Base-by-base conservation (phyloP, 2,329 filamentous ascomycete species). In the Coniochaeta sp. region DNA sequence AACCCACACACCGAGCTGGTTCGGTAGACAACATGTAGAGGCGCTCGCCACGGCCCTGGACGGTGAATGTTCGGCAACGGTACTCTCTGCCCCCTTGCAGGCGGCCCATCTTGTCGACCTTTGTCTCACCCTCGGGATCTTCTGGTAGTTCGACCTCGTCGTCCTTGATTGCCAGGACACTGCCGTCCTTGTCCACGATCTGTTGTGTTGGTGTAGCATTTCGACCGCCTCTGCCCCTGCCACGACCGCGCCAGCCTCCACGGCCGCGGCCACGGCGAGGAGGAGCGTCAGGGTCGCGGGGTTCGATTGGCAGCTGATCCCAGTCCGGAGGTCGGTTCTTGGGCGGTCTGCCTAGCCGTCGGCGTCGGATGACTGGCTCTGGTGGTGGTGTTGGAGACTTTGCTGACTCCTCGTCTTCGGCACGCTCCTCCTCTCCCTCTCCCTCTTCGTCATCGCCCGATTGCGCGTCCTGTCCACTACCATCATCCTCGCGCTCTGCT, bases 21-120 rank as follows among this genome's bases (percentile, higher is more conserved):
- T 99, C 95, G 4, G 95, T 99, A 3, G 95, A 98, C 75, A 99
- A 78, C 95, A 99, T 99, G 84, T 99, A 99, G 12, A 96, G 85
- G 60, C 93, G 81, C 57, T 93, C 84, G 40, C 89, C 92, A 65
- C 93, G 86, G 59, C 91, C 92, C 19, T 86, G 82, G 64, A 99
- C 89, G 8, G 89, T 96, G 73, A 99, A 99, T 1, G 93, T 96
- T 62, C 95, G 89, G 70, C 96, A 96, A 30, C 95, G 88, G 73
- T 99, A 99, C 69, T 98, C 91, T 67, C 95, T 86, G 4, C 89
- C 93, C 30, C 86, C 95, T 63, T 87, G 81, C 3, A 99, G 82
- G 68, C 90, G 86, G 32, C 95, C 95, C 67, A 89, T 75, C 77
- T 93, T 93, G 76, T 97, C 91, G 9, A 99, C 93, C 77, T 98